Base-by-base conservation (phyloP, 495 filamentous ascomycete genomes). In the Penicillium canariense region DNA sequence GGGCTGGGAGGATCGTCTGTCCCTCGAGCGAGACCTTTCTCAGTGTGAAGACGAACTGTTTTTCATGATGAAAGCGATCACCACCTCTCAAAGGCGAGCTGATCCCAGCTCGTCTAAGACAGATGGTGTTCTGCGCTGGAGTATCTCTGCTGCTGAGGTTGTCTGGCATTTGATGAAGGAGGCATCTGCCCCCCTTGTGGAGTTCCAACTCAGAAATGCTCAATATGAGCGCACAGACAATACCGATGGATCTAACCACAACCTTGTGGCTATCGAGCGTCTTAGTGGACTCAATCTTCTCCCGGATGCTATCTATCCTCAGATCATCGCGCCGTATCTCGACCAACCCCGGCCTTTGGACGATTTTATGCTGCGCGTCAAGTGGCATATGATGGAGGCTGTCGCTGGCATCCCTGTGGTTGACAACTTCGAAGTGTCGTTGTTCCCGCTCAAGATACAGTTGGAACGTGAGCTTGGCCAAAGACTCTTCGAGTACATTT, bases 11-110 rank as follows among this genome's bases (percentile, higher is more conserved):
- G 91, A 96, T 67, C 83, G 91, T 28, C 73, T 96, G 57, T 66
- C 83, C 7, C 81, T 99, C 22, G 94, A 97, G 62, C 85, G 88
- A 36, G 94, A 99, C 63, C 76, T 99, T 49, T 81, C 88, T 15
- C 83, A 81, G 44, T 97, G 88, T 64, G 95, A 97, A 65, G 95
- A 99, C 63, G 95, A 99, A 71, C 73, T 99, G 30, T 99, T 99
- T 77, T 99, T 99, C 75, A 87, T 97, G 81, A 97, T 97, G 95
- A 97, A 99, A 61, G 94, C 94, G 18, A 97, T 99, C 69, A 99
- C 93, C 1, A 93, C 92, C 3, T 91, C 91, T 8, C 94, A 99
- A 66, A 76, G 91, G 52, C 93, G 91, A 63, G 83, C 84, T 40
- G 91, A 89, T 43, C 80, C 82, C 6, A 69, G 68, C 23, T 71